Conservation (phyloP, 2,329 filamentous ascomycete species). For the Aspergillus japonicus region DNA sequence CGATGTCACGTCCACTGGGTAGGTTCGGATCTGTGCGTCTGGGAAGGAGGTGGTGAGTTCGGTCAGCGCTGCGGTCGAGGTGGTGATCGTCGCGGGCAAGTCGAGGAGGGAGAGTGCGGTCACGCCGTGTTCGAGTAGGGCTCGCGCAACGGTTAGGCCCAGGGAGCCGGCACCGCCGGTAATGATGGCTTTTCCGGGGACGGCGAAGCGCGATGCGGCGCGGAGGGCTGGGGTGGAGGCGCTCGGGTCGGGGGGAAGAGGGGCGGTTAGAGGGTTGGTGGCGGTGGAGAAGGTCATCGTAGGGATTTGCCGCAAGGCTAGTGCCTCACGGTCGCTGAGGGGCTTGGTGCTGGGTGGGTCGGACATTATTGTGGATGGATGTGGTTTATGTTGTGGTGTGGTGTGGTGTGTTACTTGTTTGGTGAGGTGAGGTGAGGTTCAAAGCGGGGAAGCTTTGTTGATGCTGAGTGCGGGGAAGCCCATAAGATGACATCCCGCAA, state of each 20-base stretch:
- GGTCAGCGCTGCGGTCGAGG: slow-evolving; percentile 43
- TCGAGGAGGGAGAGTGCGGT: slow-evolving; percentile 61
- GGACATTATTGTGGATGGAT: not conserved
- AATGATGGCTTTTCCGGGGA: slow-evolving; percentile 30
- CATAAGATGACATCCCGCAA: too few species aligned
- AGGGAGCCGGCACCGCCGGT: slow-evolving; percentile 67
- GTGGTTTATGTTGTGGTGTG: not conserved
- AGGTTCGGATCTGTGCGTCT: slow-evolving; percentile 49
- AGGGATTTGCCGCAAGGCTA: not conserved
- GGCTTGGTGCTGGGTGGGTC: not conserved
- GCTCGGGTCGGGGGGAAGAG: not conserved
- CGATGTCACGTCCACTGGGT: slow-evolving; percentile 60
- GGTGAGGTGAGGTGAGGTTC: not conserved
- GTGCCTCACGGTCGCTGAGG: not conserved
- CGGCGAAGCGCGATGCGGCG: not conserved
- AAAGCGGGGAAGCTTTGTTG: not conserved
- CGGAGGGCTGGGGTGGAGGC: not conserved
- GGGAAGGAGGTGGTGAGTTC: slow-evolving; percentile 57
- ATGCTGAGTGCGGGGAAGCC: not conserved
- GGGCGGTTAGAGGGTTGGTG: not conserved
- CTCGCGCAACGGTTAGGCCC: slow-evolving; percentile 57
- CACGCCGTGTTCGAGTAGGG: slow-evolving; percentile 67
- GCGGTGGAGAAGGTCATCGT: not conserved
- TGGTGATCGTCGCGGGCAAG: slow-evolving; percentile 45
- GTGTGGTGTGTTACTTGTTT: not conserved